Evolutionary conservation across 306 rosid species (phyloP).

Genomic region (Echinosophora koreensis): DNA sequence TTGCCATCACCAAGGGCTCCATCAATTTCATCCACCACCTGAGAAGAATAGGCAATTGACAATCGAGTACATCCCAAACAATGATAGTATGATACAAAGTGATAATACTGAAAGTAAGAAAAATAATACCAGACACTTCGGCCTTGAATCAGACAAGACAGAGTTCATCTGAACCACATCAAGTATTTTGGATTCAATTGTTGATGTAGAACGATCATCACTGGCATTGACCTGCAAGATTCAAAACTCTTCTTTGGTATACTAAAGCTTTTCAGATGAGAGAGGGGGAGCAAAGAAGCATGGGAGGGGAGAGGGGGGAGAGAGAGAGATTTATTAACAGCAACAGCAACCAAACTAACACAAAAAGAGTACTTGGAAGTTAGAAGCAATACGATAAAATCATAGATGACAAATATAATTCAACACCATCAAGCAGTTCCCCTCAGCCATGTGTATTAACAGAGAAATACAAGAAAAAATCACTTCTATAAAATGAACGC

Average conservation of each 20-base stretch:
- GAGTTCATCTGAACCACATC: slow-evolving; percentile 91
- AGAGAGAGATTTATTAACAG: slow-evolving; percentile 1
- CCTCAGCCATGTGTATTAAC: slow-evolving; percentile 23
- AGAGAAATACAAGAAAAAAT: slow-evolving; percentile 9
- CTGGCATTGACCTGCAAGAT: slow-evolving; percentile 87
- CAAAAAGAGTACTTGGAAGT: background rate
- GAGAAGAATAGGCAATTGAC: slow-evolving; percentile 35
- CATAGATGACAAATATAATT: slow-evolving; percentile 3
- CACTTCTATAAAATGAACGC: background rate
- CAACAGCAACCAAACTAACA: slow-evolving; percentile 14
- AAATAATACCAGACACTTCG: slow-evolving; percentile 86
- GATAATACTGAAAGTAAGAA: slow-evolving; percentile 7
- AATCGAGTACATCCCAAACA: slow-evolving; percentile 17
- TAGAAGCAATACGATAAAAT: background rate
- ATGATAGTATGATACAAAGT: slow-evolving; percentile 29
- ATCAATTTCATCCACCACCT: slow-evolving; percentile 98
- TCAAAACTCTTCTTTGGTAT: slow-evolving; percentile 41
- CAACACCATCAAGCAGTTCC: slow-evolving; percentile 24
- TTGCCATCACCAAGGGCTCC: slow-evolving; percentile 95
- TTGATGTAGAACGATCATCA: slow-evolving; percentile 89
- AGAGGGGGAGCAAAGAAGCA: background rate
- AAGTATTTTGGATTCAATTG: slow-evolving; percentile 86
- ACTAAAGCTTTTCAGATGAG: background rate
- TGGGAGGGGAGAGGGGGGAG: background rate
- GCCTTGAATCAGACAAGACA: slow-evolving; percentile 71